Evolutionary conservation across 2,329 filamentous ascomycete species (phyloP).

Genomic region (Pseudocercospora cruenta): DNA sequence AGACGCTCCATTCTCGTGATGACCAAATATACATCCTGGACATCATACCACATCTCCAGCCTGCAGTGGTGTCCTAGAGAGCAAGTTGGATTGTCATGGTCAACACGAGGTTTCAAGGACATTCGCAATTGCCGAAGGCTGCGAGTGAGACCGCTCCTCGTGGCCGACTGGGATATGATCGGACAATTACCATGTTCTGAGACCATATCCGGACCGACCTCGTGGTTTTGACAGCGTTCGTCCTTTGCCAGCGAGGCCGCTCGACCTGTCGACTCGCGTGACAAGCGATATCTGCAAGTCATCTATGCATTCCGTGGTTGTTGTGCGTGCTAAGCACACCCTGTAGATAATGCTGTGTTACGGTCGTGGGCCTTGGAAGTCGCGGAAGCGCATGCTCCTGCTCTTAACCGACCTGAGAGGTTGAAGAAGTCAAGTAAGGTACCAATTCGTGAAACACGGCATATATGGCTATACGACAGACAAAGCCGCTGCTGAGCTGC

Average conservation of each 20-base stretch:
- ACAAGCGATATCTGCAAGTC: conserved; percentile 1
- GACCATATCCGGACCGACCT: conserved; percentile 2
- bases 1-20: neutral
- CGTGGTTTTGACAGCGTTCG: conserved; percentile 5
- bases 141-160: conserved; percentile 11
- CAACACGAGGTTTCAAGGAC: conserved; percentile 2
- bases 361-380: neutral
- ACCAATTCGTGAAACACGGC: neutral
- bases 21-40: neutral
- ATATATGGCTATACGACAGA: neutral
- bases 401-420: neutral
- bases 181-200: conserved; percentile 3
- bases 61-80: neutral
- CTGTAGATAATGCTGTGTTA: neutral
- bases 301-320: conserved; percentile 5
- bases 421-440: neutral
- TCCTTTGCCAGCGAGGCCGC: neutral
- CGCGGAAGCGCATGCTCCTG: neutral
- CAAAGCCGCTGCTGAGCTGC: neutral
- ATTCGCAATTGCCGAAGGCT: conserved; percentile 17
- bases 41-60: neutral
- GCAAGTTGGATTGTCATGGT: neutral
- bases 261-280: conserved; percentile 10
- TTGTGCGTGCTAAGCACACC: neutral
- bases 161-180: conserved; percentile 15